Base-by-base conservation (phyloP, 805 yeast species). In the Nakazawaea pomicola region DNA sequence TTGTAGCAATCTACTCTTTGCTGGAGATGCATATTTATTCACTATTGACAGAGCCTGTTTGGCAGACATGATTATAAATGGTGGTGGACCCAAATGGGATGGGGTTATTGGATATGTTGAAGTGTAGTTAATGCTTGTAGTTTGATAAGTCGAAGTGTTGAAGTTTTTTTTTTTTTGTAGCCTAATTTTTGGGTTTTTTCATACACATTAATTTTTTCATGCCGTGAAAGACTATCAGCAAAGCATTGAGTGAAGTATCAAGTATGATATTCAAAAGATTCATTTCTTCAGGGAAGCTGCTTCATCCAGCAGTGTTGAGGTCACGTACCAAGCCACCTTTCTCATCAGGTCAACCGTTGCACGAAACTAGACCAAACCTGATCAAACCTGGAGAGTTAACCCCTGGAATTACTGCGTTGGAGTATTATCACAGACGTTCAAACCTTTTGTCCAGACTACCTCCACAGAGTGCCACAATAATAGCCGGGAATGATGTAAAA, bases 341-440 rank as follows among this genome's bases (percentile, higher is more conserved):
- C 49, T 64, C 70, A 23, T 65, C 85, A 1, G 98, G 98, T 1
- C 99, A 91, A 62, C 93, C 98, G 0, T 65, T 87, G 11, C 76
- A 72, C 53, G 96, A 88, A 53, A 90, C 95, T 0, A 68, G 96
- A 43, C 95, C 95, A 0, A 79, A 80, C 48, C 57, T 85, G 40
- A 67, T 95, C 3, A 70, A 67, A 28, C 68, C 80, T 0, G 97
- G 97, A 5, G 83, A 86, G 49, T 55, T 93, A 20, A 90, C 98
- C 0, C 90, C 95, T 0, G 95, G 96, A 0, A 89, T 93, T 25
- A 65, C 86, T 2, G 89, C 96, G 0, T 40, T 74, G 39, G 99
- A 93, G 58, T 93, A 89, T 56, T 85, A 72, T 50, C 67, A 76
- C 35, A 73, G 99, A 50, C 67, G 99, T 41, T 51, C 70, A 6